These are phyloP conservation scores for Rheum nobile DNA, from an alignment of 148 eudicot genomes.

Conservation along the genomic window DNA sequence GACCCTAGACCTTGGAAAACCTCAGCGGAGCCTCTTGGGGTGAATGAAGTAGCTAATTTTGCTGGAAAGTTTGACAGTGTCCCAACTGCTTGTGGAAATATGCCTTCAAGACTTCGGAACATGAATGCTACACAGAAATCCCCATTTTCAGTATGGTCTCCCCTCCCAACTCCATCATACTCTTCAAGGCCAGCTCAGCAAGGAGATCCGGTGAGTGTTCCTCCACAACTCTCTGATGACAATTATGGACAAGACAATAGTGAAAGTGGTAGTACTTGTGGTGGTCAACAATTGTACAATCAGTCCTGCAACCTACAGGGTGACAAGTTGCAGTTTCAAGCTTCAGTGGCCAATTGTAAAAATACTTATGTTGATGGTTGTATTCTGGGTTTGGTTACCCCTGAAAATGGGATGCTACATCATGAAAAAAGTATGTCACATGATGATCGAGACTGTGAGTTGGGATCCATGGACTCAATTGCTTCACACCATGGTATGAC, in stretches of 20 bases:
- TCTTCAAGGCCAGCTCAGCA: constrained; percentile 29
- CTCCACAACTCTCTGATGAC: constrained; percentile 22
- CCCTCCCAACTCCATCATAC: constrained; percentile 29
- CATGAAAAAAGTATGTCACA: constrained; percentile 39
- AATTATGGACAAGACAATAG: constrained; percentile 27
- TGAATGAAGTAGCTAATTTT: constrained; percentile 19
- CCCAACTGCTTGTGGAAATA: constrained; percentile 35
- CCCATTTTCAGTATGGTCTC: constrained; percentile 18
- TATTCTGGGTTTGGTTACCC: constrained; percentile 17
- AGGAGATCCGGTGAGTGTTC: constrained; percentile 21
- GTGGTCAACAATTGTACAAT: constrained; percentile 31
- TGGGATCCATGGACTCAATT: constrained; percentile 31
- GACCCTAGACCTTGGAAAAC: constrained; percentile 33
- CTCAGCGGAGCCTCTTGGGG: constrained; percentile 29
- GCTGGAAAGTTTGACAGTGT: constrained; percentile 23
- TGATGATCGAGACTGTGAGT: constrained; percentile 28
- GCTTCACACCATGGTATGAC: constrained; percentile 43
- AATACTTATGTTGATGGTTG: constrained; percentile 18
- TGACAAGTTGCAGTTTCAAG: constrained; percentile 16
- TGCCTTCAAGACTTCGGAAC: constrained; percentile 32
- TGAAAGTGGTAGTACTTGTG: constrained; percentile 26
- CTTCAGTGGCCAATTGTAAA: constrained; percentile 14
- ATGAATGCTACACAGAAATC: constrained; percentile 23
- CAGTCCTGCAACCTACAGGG: constrained; percentile 17
- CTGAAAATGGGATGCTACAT: constrained; percentile 23